phyloP scores from a whole-genome alignment of 2,329 filamentous ascomycete species.

The Fusarium pseudoanthophilum region DNA sequence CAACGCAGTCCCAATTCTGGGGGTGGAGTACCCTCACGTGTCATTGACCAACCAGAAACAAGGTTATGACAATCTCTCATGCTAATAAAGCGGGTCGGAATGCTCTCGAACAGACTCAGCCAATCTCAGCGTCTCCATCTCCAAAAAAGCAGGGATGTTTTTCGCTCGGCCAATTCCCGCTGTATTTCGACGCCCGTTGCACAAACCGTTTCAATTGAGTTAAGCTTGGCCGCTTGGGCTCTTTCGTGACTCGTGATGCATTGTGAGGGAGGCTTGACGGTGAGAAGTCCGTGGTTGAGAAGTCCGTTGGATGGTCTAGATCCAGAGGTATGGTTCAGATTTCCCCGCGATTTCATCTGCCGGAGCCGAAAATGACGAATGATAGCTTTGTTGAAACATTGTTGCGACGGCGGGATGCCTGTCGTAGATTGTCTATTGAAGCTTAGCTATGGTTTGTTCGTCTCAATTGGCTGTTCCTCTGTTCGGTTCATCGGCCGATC shows the following conservation, averaged over 20 bases:
- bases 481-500: not conserved
- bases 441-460: not conserved
- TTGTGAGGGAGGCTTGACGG: not conserved
- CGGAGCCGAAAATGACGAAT: not conserved
- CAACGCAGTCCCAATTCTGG: slow-evolving; percentile 7
- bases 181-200: not conserved
- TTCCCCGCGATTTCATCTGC: slow-evolving; percentile 4
- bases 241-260: not conserved
- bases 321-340: not conserved
- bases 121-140: not conserved
- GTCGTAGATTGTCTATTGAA: not conserved
- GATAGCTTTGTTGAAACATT: not conserved
- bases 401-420: not conserved
- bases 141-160: not conserved
- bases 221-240: not conserved
- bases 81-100: slow-evolving; percentile 16
- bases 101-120: slow-evolving; percentile 10
- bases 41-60: not conserved
- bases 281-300: slow-evolving; percentile 2
- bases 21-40: not conserved
- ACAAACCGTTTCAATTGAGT: not conserved
- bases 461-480: not conserved
- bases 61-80: not conserved
- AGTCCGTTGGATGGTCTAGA: slow-evolving; percentile 1
- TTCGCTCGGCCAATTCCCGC: slow-evolving; percentile 9